Evolutionary conservation across 495 filamentous ascomycete species (phyloP).

Genomic region (Aspergillus mulundensis): DNA sequence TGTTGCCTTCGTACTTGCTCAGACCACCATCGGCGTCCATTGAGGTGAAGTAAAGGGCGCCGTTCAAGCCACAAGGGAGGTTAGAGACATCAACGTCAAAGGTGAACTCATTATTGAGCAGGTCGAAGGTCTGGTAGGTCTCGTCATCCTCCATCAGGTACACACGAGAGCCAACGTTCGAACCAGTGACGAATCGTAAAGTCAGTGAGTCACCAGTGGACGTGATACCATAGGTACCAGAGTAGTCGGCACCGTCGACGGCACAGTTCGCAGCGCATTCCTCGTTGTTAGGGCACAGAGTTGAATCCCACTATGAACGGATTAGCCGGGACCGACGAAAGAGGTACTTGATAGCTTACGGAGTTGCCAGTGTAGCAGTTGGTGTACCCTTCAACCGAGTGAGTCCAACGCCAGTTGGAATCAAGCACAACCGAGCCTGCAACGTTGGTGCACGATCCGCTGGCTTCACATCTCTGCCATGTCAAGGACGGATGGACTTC

Average conservation of each 20-base stretch:
- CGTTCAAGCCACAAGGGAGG: slow-evolving; percentile 65
- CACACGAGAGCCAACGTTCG: slow-evolving; percentile 51
- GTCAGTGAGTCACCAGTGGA: slow-evolving; percentile 47
- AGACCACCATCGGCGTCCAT: slow-evolving; percentile 61
- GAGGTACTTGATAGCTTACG: slow-evolving; percentile 11
- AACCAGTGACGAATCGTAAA: slow-evolving; percentile 49
- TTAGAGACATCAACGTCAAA: slow-evolving; percentile 63
- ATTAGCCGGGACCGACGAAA: not conserved
- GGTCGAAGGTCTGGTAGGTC: slow-evolving; percentile 54
- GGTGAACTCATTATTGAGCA: slow-evolving; percentile 57
- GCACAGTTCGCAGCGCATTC: slow-evolving; percentile 56
- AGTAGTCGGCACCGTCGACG: slow-evolving; percentile 58
- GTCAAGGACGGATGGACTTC: slow-evolving; percentile 61
- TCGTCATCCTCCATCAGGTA: slow-evolving; percentile 51
- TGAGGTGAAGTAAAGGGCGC: slow-evolving; percentile 60
- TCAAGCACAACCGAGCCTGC: slow-evolving; percentile 59
- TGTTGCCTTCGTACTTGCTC: slow-evolving; percentile 47
- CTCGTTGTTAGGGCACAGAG: slow-evolving; percentile 48
- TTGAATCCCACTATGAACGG: slow-evolving; percentile 40
- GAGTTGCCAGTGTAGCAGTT: slow-evolving; percentile 65
- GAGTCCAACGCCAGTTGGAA: slow-evolving; percentile 63
- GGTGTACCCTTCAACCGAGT: slow-evolving; percentile 43
- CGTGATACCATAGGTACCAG: slow-evolving; percentile 49
- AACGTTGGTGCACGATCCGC: slow-evolving; percentile 48
- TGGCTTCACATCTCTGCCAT: slow-evolving; percentile 51